Percentiles rank a stretch among this genome's conserved stretches.
Conservation (phyloP, 176 grass and related monocot genomes). For the Puya raimondii region DNA sequence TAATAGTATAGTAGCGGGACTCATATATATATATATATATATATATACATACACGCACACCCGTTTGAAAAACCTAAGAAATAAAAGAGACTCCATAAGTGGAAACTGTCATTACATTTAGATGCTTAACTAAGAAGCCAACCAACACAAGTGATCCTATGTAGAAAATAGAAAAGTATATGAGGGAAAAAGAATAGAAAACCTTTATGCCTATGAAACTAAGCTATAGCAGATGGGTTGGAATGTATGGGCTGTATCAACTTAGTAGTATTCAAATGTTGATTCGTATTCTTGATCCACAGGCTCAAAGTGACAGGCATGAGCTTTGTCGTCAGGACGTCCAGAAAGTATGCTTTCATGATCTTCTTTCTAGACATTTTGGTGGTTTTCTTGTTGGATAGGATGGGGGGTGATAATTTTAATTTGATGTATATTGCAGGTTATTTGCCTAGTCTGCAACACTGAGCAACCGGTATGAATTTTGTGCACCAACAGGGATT, state of each 20-base stretch:
- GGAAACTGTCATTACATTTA: too few species aligned
- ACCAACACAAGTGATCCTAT: too few species aligned
- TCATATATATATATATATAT: too few species aligned
- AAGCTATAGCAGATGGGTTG: background rate
- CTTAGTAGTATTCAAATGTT: background rate
- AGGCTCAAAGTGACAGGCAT: slow-evolving; percentile 58
- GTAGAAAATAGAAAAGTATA: too few species aligned
- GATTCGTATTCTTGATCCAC: slow-evolving; percentile 6
- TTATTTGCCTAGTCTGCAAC: slow-evolving; percentile 80
- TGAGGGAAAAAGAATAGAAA: too few species aligned
- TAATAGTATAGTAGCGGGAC: too few species aligned
- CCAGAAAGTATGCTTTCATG: slow-evolving; percentile 42
- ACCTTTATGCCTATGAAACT: too few species aligned
- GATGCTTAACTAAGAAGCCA: too few species aligned
- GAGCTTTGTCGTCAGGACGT: slow-evolving; percentile 80
- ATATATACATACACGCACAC: too few species aligned
- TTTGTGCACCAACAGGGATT: slow-evolving; percentile 5
- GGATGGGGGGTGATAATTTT: slow-evolving; percentile 21
- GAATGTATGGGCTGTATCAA: background rate
- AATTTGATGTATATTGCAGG: slow-evolving; percentile 45
- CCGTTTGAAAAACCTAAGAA: too few species aligned
- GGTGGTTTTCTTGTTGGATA: slow-evolving; percentile 18
- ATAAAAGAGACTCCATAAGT: too few species aligned
- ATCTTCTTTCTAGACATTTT: background rate
- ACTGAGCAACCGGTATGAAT: slow-evolving; percentile 57